Base-by-base conservation (phyloP, 2,329 filamentous ascomycete genomes). In the Cladophialophora bantiana region DNA sequence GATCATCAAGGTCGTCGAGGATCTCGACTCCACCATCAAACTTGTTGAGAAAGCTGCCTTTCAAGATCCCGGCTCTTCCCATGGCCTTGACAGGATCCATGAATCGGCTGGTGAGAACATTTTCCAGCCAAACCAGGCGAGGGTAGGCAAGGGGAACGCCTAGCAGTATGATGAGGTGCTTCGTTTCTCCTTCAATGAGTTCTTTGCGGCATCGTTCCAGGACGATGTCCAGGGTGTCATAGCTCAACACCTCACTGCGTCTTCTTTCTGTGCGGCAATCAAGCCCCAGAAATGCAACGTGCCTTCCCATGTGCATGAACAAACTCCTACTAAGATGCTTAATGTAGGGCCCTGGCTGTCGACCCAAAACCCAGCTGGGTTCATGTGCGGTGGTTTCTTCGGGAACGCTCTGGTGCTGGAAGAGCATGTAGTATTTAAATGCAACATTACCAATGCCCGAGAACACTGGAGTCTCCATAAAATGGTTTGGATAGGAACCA, bases 351-450 rank as follows among this genome's bases (percentile, higher is more conserved):
- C 96, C 96, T 2, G 90, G 91, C 38, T 85, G 83, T 31, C 86
- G 82, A 5, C 95, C 95, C 3, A 98, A 80, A 18, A 96, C 81
- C 95, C 95, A 98, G 75, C 93, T 97, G 1, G 94, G 92, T 77
- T 99, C 96, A 2, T 91, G 87, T 40, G 85, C 83, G 71, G 96
- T 89, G 0, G 89, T 93, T 80, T 99, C 95, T 54, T 89, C 87
- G 0, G 88, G 81, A 3, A 96, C 83, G 71, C 91, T 96, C 78
- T 99, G 96, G 73, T 99, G 95, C 78, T 99, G 95, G 81, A 99
- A 99, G 7, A 99, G 85, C 89, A 99, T 90, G 75, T 99, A 99
- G 79, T 98, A 99, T 78, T 99, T 99, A 86, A 95, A 98, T 0
- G 94, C 94, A 58, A 98, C 88, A 42, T 90, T 91, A 2, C 95